Conservation (phyloP, 345 rosid genomes). For the Populus simonii region DNA sequence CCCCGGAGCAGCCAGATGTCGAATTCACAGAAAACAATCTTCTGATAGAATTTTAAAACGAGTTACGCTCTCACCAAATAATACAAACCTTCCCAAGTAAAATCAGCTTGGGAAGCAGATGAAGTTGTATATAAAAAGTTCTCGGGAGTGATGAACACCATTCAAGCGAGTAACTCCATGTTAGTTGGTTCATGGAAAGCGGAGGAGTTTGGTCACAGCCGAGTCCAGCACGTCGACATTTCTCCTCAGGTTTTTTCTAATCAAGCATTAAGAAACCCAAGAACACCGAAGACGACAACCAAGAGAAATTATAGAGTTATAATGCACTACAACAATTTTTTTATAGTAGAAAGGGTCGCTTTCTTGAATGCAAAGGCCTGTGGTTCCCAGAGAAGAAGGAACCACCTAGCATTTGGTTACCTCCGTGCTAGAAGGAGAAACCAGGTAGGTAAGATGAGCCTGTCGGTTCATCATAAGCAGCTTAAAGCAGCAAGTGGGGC, state of each 20-base stretch:
- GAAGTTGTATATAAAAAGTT: background rate
- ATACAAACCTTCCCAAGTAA: background rate
- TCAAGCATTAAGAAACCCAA: constrained; percentile 39
- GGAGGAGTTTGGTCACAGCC: constrained; percentile 70
- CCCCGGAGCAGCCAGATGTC: background rate
- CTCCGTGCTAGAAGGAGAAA: background rate
- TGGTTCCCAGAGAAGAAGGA: background rate
- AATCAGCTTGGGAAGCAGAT: background rate
- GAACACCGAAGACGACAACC: background rate
- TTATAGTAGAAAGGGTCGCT: background rate
- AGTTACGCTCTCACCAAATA: background rate
- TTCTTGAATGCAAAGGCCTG: background rate
- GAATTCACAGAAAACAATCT: background rate
- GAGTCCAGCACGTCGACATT: constrained; percentile 79
- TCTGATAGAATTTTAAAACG: background rate
- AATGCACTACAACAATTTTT: background rate
- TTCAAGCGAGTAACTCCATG: background rate
- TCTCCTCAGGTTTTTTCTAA: constrained; percentile 72
- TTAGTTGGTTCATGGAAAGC: constrained; percentile 33
- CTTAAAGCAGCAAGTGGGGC: background rate
- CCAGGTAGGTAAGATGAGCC: background rate
- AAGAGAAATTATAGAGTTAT: background rate
- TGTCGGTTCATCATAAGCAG: background rate
- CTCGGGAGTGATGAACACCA: background rate
- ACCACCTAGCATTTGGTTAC: background rate